These are phyloP conservation scores for Saccharomycopsis selenospora DNA, from an alignment of 805 yeast species.

Conservation along the genomic window DNA sequence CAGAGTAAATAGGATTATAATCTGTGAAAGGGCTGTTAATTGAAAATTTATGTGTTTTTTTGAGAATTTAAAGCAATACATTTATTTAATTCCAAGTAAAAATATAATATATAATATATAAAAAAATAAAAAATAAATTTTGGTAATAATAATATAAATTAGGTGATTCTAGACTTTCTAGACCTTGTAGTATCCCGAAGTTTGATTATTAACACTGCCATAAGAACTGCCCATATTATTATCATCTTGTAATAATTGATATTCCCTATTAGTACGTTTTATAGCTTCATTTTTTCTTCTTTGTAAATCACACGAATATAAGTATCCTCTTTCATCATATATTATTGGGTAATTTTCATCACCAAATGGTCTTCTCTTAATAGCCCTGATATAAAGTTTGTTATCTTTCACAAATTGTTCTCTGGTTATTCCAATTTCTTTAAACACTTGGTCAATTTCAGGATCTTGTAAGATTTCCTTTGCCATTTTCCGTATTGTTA, in stretches of 20 bases:
- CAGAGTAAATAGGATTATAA: too few species aligned
- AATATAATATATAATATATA: too few species aligned
- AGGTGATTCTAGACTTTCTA: too few species aligned
- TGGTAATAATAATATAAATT: too few species aligned
- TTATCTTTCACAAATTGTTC: conserved; percentile 33
- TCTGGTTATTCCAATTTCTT: conserved; percentile 12
- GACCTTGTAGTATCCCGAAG: too few species aligned
- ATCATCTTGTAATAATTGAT: not conserved
- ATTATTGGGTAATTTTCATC: conserved; percentile 38
- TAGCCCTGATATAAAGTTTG: conserved; percentile 29
- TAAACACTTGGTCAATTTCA: not conserved
- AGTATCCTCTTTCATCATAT: conserved; percentile 26
- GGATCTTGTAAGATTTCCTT: conserved; percentile 8
- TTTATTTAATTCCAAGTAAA: too few species aligned
- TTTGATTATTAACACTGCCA: not conserved
- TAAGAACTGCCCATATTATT: not conserved
- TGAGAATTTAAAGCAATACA: too few species aligned
- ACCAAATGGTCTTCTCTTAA: conserved; percentile 31
- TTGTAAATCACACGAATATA: conserved; percentile 25
- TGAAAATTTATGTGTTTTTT: too few species aligned
- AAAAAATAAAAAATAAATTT: too few species aligned
- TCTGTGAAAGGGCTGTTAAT: too few species aligned
- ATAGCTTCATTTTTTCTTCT: conserved; percentile 26
- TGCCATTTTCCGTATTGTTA: conserved; percentile 13
- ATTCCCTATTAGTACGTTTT: conserved; percentile 13